Conservation (phyloP, 176 grass and related monocot genomes). For the Pharus latifolius region DNA sequence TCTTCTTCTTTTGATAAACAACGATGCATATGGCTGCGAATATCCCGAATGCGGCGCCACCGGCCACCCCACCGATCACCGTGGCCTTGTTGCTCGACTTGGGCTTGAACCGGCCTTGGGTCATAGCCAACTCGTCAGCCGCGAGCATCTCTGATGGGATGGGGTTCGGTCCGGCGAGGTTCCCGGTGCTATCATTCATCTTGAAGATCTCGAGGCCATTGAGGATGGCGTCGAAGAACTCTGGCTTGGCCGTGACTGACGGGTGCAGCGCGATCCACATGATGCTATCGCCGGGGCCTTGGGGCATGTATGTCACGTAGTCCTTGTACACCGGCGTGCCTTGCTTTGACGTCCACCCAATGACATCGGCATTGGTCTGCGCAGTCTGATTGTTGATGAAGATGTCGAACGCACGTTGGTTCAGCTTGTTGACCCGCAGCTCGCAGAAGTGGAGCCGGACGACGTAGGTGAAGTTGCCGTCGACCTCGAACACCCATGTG, state of each 20-base stretch:
- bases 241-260: neutral
- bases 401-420: constrained; percentile 19
- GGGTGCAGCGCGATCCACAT: constrained; percentile 15
- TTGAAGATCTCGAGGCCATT: constrained; percentile 38
- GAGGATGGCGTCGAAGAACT: constrained; percentile 13
- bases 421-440: neutral
- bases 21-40: neutral
- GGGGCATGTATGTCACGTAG: neutral
- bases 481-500: constrained; percentile 18
- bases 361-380: neutral
- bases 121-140: no score
- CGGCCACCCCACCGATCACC: neutral
- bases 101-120: no score
- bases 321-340: neutral
- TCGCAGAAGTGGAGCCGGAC: constrained; percentile 31
- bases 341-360: constrained; percentile 3
- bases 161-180: constrained; percentile 3
- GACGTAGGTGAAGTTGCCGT: constrained; percentile 19
- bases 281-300: neutral
- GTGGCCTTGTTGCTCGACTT: neutral
- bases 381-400: constrained; percentile 27
- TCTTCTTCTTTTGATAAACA: neutral
- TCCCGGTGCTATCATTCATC: neutral
- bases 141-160: neutral
- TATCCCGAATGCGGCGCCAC: neutral